Evolutionary conservation across 2,329 filamentous ascomycete species (phyloP).

Genomic region (Diaporthe citrichinensis): DNA sequence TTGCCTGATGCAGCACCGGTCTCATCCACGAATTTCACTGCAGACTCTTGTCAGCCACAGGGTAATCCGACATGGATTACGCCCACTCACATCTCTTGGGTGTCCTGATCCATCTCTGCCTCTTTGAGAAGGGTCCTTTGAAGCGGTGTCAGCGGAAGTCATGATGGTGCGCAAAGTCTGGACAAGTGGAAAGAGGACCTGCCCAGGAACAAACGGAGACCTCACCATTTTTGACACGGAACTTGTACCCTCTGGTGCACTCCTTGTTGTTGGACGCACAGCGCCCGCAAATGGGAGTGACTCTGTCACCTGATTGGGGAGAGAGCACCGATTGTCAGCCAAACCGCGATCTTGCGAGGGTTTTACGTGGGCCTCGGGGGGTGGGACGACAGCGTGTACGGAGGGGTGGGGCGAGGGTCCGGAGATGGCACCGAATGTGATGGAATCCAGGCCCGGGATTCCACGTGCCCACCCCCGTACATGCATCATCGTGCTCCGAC

Average conservation of each 20-base stretch:
- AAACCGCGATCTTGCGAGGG: constrained; percentile 4
- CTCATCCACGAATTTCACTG: constrained; percentile 50
- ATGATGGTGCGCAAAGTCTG: not conserved
- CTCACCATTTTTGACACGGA: constrained; percentile 49
- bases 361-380: not conserved
- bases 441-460: constrained; percentile 23
- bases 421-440: constrained; percentile 11
- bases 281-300: constrained; percentile 51
- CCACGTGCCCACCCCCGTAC: constrained; percentile 10
- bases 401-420: not conserved
- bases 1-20: constrained; percentile 38
- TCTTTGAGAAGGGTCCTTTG: constrained; percentile 48
- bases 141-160: constrained; percentile 9
- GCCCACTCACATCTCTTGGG: constrained; percentile 48
- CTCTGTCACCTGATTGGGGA: constrained; percentile 55
- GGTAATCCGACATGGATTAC: not conserved
- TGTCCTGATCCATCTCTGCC: constrained; percentile 52
- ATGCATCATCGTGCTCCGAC: constrained; percentile 2
- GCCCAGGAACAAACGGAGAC: not conserved
- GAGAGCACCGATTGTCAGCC: constrained; percentile 13
- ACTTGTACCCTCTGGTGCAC: constrained; percentile 52
- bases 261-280: constrained; percentile 47
- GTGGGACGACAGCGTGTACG: constrained; percentile 28
- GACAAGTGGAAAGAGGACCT: not conserved
- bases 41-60: constrained; percentile 2